Conservation (phyloP, 2,329 filamentous ascomycete genomes). For the Sarocladium oryzae region DNA sequence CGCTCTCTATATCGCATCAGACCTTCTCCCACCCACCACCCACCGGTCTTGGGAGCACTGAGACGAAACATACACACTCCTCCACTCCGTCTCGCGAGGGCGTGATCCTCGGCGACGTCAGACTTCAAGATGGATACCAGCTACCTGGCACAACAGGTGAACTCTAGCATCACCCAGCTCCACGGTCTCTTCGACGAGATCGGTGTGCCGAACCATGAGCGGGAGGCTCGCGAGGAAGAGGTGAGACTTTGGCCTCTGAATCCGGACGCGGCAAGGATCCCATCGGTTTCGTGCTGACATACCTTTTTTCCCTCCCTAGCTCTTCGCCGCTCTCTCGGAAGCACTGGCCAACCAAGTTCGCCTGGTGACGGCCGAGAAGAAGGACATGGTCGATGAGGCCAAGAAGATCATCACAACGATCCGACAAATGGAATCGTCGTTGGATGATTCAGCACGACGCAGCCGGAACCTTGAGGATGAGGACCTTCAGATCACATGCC, state of each 20-base stretch:
- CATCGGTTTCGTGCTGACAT: too few species aligned
- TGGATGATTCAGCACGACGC: constrained; percentile 63
- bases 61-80: constrained; percentile 6
- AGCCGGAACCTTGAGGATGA: constrained; percentile 57
- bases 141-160: constrained; percentile 92
- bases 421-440: constrained; percentile 85
- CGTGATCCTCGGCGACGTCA: constrained; percentile 4
- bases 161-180: constrained; percentile 84
- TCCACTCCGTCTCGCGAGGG: constrained; percentile 5
- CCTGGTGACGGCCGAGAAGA: constrained; percentile 80
- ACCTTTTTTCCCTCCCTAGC: constrained; percentile 53
- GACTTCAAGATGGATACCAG: constrained; percentile 68
- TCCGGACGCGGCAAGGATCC: too few species aligned
- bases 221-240: constrained; percentile 83
- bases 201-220: constrained; percentile 87
- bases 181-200: constrained; percentile 97
- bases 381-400: constrained; percentile 82
- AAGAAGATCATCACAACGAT: constrained; percentile 79
- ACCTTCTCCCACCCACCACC: not conserved
- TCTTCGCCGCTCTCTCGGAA: constrained; percentile 87
- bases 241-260: constrained; percentile 40
- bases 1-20: not conserved
- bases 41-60: not conserved
- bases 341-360: constrained; percentile 87
- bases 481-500: constrained; percentile 72